phyloP scores from a whole-genome alignment of 441 rosid genomes.

The Cnidoscolus chayamansa region DNA sequence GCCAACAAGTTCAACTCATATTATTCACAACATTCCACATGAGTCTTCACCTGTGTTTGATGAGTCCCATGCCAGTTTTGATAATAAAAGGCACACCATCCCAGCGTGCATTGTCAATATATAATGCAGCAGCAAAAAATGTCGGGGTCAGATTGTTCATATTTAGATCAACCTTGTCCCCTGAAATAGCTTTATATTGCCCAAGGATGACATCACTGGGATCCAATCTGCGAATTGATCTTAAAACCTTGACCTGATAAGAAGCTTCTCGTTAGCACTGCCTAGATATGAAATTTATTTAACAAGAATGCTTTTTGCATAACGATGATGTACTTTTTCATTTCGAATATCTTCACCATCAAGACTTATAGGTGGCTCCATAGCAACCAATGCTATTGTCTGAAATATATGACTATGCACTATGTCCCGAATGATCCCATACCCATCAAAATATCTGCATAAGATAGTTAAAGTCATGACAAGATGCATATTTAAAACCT shows the following conservation, averaged over 20 bases:
- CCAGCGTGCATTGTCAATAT: slow-evolving; percentile 85
- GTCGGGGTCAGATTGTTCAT: slow-evolving; percentile 56
- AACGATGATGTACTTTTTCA: slow-evolving; percentile 52
- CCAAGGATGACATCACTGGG: slow-evolving; percentile 68
- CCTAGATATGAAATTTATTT: neutral
- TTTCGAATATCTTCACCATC: slow-evolving; percentile 82
- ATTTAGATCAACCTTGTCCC: slow-evolving; percentile 37
- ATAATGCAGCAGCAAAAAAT: slow-evolving; percentile 65
- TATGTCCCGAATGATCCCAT: slow-evolving; percentile 74
- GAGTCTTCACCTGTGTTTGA: slow-evolving; percentile 56
- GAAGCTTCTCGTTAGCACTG: slow-evolving; percentile 19
- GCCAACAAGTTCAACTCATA: neutral
- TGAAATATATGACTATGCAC: slow-evolving; percentile 80
- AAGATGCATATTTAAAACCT: slow-evolving; percentile 14
- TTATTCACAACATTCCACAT: neutral
- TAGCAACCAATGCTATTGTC: slow-evolving; percentile 73
- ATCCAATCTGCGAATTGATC: slow-evolving; percentile 55
- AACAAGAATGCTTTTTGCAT: neutral
- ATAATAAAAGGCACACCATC: slow-evolving; percentile 80
- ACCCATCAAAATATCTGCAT: slow-evolving; percentile 71
- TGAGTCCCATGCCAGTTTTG: slow-evolving; percentile 72
- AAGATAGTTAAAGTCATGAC: neutral
- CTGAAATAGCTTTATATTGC: slow-evolving; percentile 55
- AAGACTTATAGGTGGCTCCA: slow-evolving; percentile 83
- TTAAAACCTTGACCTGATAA: slow-evolving; percentile 69